A percentile compares a stretch with the other conserved stretches of the same genome.
phyloP scores from a whole-genome alignment of 2,329 filamentous ascomycete species.

The Apiospora marii region DNA sequence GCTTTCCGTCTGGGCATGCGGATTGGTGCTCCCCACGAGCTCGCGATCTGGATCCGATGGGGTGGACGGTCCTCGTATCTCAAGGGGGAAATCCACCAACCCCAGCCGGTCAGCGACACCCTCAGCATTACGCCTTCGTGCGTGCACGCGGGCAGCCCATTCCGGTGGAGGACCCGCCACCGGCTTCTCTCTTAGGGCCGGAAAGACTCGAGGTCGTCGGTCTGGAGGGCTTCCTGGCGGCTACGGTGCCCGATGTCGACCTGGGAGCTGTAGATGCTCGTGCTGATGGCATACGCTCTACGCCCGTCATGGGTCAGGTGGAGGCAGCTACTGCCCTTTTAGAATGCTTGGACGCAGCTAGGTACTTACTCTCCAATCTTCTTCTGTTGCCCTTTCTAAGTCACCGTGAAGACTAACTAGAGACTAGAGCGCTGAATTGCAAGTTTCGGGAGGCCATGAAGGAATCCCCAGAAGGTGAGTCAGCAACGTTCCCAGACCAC shows the following conservation, averaged over 20 bases:
- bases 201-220: conserved; percentile 21
- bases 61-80: conserved; percentile 28
- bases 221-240: conserved; percentile 12
- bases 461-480: conserved; percentile 21
- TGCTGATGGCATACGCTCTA: background rate
- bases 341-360: conserved; percentile 17
- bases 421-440: background rate
- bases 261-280: background rate
- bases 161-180: conserved; percentile 13
- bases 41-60: conserved; percentile 26
- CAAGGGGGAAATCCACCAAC: background rate
- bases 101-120: background rate
- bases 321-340: conserved; percentile 8
- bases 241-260: conserved; percentile 1
- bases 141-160: conserved; percentile 20
- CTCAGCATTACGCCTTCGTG: conserved; percentile 28
- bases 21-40: conserved; percentile 15
- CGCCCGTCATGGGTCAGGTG: conserved; percentile 1
- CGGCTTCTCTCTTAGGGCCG: background rate
- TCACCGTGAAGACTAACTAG: background rate
- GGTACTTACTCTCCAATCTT: background rate
- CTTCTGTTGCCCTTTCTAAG: background rate
- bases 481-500: background rate
- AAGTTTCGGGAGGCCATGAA: conserved; percentile 19
- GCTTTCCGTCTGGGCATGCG: background rate